Conservation (phyloP, 2,329 filamentous ascomycete genomes). For the Myrmaecium sp. region DNA sequence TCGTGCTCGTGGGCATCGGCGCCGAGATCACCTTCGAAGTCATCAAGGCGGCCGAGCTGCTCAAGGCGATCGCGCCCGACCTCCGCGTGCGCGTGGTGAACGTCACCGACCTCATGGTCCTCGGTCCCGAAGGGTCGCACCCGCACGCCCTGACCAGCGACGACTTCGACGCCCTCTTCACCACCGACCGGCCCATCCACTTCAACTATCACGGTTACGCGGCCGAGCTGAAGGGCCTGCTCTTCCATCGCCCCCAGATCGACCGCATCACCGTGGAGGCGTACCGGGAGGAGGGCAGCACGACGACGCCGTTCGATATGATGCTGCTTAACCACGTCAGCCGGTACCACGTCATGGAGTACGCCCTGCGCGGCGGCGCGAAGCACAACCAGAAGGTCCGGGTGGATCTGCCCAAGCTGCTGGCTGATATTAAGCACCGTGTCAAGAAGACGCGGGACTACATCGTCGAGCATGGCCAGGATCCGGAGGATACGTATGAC, state of each 20-base stretch:
- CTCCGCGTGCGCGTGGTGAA: constrained; percentile 46
- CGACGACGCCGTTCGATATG: constrained; percentile 55
- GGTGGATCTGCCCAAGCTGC: constrained; percentile 26
- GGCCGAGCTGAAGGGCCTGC: constrained; percentile 40
- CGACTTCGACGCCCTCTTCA: constrained; percentile 41
- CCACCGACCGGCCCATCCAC: constrained; percentile 35
- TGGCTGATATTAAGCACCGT: constrained; percentile 31
- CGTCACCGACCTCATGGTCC: constrained; percentile 48
- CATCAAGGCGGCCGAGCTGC: constrained; percentile 40
- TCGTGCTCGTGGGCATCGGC: constrained; percentile 47
- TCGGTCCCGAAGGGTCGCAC: constrained; percentile 37
- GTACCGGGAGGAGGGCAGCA: constrained; percentile 49
- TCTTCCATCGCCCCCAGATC: constrained; percentile 39
- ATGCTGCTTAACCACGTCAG: constrained; percentile 46
- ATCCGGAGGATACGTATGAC: constrained; percentile 37
- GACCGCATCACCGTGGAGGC: constrained; percentile 39
- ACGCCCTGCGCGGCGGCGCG: constrained; percentile 34
- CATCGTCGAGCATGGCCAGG: constrained; percentile 35
- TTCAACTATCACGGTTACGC: constrained; percentile 55
- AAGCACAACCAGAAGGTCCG: constrained; percentile 31
- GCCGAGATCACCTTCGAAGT: constrained; percentile 51
- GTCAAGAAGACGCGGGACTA: constrained; percentile 35
- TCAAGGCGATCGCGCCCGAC: constrained; percentile 32
- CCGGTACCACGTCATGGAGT: constrained; percentile 40
- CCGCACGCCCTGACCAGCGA: constrained; percentile 39